Evolutionary conservation across 2,329 filamentous ascomycete species (phyloP), one percentile per base, ranked within the genome.

Genomic region (Pseudogymnoascus destructans): DNA sequence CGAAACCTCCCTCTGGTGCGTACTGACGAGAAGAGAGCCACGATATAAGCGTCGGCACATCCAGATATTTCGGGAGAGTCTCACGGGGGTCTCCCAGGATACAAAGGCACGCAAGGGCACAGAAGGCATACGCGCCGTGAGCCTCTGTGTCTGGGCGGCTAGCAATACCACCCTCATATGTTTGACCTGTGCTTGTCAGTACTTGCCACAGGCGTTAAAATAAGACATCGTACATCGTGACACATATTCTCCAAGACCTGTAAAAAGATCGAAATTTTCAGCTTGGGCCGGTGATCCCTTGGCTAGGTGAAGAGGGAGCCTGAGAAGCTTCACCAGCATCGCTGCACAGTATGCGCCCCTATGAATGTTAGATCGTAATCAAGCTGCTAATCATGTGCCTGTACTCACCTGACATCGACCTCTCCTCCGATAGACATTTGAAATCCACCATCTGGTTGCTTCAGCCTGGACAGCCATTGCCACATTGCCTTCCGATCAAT

Each of bases 111-210:
- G 86, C 93, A 60, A 98, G 75, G 59, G 88, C 91, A 73, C 92
- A 96, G 73, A 97, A 97, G 23, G 92, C 89, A 74, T 97, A 98
- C 63, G 89, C 93, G 61, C 93, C 93, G 73, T 98, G 93, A 58
- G 92, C 93, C 77, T 98, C 93, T 63, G 86, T 84, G 60, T 85
- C 86, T 57, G 91, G 93, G 63, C 86, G 85, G 59, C 83, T 86
- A 63, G 88, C 91, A 64, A 98, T 90, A 55, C 93, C 93, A 63
- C 93, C 93, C 74, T 98, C 93, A 71, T 86, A 96, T 9, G 89
- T 95, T 78, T 97, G 92, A 70, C 87, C 86, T 89, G 63, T 46
- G 21, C 15, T 11, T 4, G 15, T 25, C 13, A 52, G 40, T 27
- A 35, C 17, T 19, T 23, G 33, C 49, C 17, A 55, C 54, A 25